A percentile compares a stretch with the other conserved stretches of the same genome.
Conservation (phyloP, 768 basidiomycete species). For the Lactifluus echinatus region DNA sequence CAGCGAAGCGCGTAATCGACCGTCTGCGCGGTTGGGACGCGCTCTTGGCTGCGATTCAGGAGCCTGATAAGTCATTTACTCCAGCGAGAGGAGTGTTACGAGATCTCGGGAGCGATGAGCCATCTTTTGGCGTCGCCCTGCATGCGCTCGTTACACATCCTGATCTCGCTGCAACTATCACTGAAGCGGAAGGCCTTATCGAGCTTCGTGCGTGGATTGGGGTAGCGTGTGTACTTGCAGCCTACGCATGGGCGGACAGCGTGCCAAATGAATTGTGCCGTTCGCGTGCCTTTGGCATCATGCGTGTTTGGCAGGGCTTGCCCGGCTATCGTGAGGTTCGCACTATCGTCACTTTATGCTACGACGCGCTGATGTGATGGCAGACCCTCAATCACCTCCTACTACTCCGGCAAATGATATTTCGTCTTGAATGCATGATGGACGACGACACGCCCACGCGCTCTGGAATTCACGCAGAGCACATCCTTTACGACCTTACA, state of each 20-base stretch:
- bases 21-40: slow-evolving; percentile 50
- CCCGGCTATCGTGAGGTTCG: slow-evolving; percentile 68
- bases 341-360: background rate
- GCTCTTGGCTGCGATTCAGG: slow-evolving; percentile 54
- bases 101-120: slow-evolving; percentile 56
- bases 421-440: slow-evolving; percentile 67
- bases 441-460: slow-evolving; percentile 53
- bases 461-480: slow-evolving; percentile 60
- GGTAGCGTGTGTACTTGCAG: slow-evolving; percentile 55
- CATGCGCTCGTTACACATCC: slow-evolving; percentile 56
- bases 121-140: slow-evolving; percentile 64
- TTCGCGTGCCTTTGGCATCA: slow-evolving; percentile 51
- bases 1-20: slow-evolving; percentile 38
- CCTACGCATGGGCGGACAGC: slow-evolving; percentile 77
- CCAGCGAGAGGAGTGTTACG: slow-evolving; percentile 44
- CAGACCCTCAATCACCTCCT: slow-evolving; percentile 71
- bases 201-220: slow-evolving; percentile 66
- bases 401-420: slow-evolving; percentile 60
- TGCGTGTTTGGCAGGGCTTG: slow-evolving; percentile 57
- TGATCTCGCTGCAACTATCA: slow-evolving; percentile 36
- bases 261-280: slow-evolving; percentile 55
- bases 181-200: slow-evolving; percentile 31
- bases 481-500: slow-evolving; percentile 55
- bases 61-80: slow-evolving; percentile 42
- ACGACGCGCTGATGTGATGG: background rate